phyloP scores from a whole-genome alignment of 768 basidiomycete species.

The Hebeloma cylindrosporum region DNA sequence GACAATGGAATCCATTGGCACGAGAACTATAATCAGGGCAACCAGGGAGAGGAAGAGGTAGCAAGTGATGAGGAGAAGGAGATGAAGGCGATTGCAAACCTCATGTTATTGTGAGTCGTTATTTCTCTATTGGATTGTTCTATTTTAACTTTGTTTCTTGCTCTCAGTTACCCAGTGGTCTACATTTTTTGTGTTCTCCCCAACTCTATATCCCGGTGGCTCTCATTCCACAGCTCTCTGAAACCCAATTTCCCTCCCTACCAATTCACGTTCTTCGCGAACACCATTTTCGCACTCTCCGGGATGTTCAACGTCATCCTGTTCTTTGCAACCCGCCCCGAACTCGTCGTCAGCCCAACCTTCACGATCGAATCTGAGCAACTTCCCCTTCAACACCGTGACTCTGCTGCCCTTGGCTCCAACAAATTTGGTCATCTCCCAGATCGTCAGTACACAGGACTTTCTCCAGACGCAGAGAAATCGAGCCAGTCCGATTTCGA shows the following conservation, averaged over 20 bases:
- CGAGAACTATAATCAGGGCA: slow-evolving; percentile 7
- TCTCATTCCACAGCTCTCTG: slow-evolving; percentile 28
- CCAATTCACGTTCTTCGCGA: slow-evolving; percentile 38
- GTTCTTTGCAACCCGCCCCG: slow-evolving; percentile 30
- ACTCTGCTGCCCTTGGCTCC: slow-evolving; percentile 1
- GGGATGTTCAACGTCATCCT: slow-evolving; percentile 47
- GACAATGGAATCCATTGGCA: slow-evolving; percentile 27
- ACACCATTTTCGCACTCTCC: slow-evolving; percentile 41
- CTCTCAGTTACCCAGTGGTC: slow-evolving; percentile 44
- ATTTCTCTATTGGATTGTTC: background rate
- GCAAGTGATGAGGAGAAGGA: slow-evolving; percentile 27
- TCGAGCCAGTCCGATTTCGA: slow-evolving; percentile 1
- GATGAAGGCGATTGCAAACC: slow-evolving; percentile 34
- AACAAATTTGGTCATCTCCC: slow-evolving; percentile 15
- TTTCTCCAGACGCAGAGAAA: background rate
- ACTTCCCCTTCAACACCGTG: slow-evolving; percentile 13
- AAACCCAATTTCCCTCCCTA: too few relatives aligned
- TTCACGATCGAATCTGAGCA: slow-evolving; percentile 11
- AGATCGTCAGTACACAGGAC: slow-evolving; percentile 8
- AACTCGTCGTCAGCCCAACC: slow-evolving; percentile 23
- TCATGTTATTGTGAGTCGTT: slow-evolving; percentile 48
- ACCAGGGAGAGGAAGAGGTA: background rate
- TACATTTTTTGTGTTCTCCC: slow-evolving; percentile 44
- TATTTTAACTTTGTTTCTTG: background rate
- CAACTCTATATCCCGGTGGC: slow-evolving; percentile 41